Evolutionary conservation across 2,329 filamentous ascomycete genomes (phyloP).

Genomic region (Didymella pinodella): DNA sequence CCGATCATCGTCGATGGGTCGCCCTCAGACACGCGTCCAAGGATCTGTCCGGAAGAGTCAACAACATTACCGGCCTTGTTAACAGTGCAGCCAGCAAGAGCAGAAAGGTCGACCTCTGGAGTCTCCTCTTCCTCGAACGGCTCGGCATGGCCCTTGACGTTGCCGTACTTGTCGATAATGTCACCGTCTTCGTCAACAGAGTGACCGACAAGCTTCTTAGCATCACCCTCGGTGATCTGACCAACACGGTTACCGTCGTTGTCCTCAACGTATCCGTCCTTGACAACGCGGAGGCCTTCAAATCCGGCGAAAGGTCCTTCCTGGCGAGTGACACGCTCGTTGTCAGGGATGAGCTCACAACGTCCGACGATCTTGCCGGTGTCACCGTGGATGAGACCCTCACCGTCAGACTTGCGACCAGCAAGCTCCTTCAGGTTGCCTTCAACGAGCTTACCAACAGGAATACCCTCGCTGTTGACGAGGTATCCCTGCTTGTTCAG

Average conservation of each 20-base stretch:
- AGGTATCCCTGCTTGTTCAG: constrained; percentile 68
- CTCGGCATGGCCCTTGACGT: constrained; percentile 66
- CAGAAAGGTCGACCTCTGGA: constrained; percentile 63
- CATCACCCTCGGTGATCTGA: constrained; percentile 72
- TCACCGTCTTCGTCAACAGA: constrained; percentile 83
- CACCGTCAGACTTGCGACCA: constrained; percentile 63
- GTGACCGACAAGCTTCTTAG: constrained; percentile 75
- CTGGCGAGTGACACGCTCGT: constrained; percentile 62
- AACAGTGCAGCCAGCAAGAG: constrained; percentile 67
- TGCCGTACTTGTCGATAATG: constrained; percentile 77
- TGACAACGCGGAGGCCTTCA: constrained; percentile 69
- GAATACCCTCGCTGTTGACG: constrained; percentile 61
- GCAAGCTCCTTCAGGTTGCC: constrained; percentile 64
- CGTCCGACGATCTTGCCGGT: constrained; percentile 64
- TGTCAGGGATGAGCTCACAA: constrained; percentile 65
- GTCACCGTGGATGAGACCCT: constrained; percentile 65
- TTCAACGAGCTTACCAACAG: constrained; percentile 64
- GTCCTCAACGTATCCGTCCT: constrained; percentile 78
- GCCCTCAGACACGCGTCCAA: constrained; percentile 66
- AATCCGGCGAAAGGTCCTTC: constrained; percentile 76
- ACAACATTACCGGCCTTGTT: constrained; percentile 71
- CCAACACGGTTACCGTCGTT: constrained; percentile 80
- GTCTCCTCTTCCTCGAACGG: constrained; percentile 62
- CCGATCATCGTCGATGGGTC: constrained; percentile 65
- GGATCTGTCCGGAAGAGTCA: constrained; percentile 65